Base-by-base conservation (phyloP, 371 early-diverging fungal genomes). In the Chytridiales sp. region DNA sequence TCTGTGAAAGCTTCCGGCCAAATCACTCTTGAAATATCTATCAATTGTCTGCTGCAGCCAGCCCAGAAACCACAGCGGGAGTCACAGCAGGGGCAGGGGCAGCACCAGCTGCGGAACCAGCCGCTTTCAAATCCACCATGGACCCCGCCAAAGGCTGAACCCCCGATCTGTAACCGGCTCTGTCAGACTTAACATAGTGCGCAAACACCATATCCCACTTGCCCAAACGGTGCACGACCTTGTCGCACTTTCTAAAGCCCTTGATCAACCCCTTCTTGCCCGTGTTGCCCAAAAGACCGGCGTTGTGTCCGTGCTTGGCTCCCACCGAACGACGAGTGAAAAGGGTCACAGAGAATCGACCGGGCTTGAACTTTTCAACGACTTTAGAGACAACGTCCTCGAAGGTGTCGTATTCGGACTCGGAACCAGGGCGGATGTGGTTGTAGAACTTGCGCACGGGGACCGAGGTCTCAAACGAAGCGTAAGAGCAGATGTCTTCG, bases 401-500 rank as follows among this genome's bases (percentile, higher is more conserved):
- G 69, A 91, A 78, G 34, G 80, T 62, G 60, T 85, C 77, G 74
- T 74, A 83, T 60, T 72, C 73, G 41, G 62, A 59, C 56, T 73
- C 70, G 32, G 59, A 61, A 42, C 59, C 70, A 17, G 31, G 19
- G n/a, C 59, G 63, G 29, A 31, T 39, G 53, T 62, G 59, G 3
- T 63, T 59, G 56, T 60, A 64, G 47, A 67, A 74, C 30, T 63
- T 53, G 27, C 62, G 57, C 26, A 87, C 80, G 15, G 93, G 88
- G 49, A 94, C 82, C 66, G 90, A 93, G 47, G 93, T 91, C 76
- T 96, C 97, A 69, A 96, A 94, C 39, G 91, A 91, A 35, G 97
- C 97, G 67, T 95, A 96, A n/a, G 95, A 94, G 85, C 93, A 96
- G 61, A 82, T 77, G 22, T 82, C 86, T 74, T 96, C 97, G n/a